These are phyloP conservation scores for Monosporozyma aerobia DNA, from an alignment of 805 yeast genomes.

Conservation along the genomic window DNA sequence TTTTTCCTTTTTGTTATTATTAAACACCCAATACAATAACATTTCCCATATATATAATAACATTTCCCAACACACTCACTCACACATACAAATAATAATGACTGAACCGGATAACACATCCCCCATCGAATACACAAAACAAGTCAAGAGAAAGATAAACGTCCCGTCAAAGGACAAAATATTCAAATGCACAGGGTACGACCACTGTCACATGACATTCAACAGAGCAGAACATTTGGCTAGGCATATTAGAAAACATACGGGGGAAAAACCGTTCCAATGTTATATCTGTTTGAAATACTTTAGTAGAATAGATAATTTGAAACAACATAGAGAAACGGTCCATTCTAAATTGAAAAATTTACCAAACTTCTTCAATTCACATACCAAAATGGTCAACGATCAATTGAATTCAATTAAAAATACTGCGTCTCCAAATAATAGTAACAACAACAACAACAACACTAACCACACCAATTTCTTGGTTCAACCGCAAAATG, in stretches of 20 bases:
- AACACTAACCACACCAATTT: background rate
- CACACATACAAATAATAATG: background rate
- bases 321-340: conserved; percentile 86
- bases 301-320: conserved; percentile 76
- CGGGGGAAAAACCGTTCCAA: conserved; percentile 88
- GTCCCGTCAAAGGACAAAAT: conserved; percentile 32
- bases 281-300: conserved; percentile 74
- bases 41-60: no score
- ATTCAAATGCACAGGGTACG: conserved; percentile 79
- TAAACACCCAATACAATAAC: no score
- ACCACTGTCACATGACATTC: conserved; percentile 80
- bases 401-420: background rate
- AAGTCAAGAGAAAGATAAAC: background rate
- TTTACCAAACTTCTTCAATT: conserved; percentile 4
- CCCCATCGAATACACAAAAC: background rate
- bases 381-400: background rate
- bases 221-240: conserved; percentile 89
- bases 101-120: background rate
- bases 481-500: background rate
- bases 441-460: background rate
- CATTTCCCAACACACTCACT: no score
- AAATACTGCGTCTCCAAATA: no score
- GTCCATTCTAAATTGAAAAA: conserved; percentile 41
- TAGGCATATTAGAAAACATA: conserved; percentile 84
- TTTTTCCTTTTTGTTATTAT: no score